Evolutionary conservation across 2,329 filamentous ascomycete species (phyloP).

Genomic region (Fusarium xyrophilum): DNA sequence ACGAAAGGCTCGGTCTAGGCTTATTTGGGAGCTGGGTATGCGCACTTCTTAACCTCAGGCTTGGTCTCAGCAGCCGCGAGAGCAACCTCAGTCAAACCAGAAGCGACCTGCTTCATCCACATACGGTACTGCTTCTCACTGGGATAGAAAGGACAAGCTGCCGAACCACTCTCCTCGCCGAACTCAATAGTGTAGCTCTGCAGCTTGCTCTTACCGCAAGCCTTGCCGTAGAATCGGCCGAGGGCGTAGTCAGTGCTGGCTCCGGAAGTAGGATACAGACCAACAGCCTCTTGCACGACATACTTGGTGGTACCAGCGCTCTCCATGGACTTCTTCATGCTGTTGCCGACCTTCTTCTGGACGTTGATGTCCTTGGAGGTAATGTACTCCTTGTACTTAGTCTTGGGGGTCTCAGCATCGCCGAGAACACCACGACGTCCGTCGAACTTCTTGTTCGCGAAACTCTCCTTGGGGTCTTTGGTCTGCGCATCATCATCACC

Average conservation of each 20-base stretch:
- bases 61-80: constrained; percentile 40
- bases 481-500: constrained; percentile 62
- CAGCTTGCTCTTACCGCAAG: constrained; percentile 48
- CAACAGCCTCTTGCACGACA: constrained; percentile 48
- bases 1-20: background rate
- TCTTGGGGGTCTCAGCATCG: constrained; percentile 44
- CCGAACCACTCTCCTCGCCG: constrained; percentile 42
- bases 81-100: constrained; percentile 58
- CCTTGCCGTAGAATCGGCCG: constrained; percentile 50
- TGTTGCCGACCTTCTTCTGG: constrained; percentile 44
- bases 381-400: constrained; percentile 55
- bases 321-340: constrained; percentile 51
- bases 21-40: constrained; percentile 5
- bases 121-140: constrained; percentile 50
- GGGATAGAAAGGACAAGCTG: constrained; percentile 55
- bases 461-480: constrained; percentile 55
- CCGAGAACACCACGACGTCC: constrained; percentile 56
- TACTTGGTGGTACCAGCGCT: constrained; percentile 49
- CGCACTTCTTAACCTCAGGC: constrained; percentile 27
- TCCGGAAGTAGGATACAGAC: constrained; percentile 56
- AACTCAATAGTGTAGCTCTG: constrained; percentile 57
- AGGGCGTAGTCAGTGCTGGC: constrained; percentile 57
- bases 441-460: constrained; percentile 60
- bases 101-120: constrained; percentile 54
- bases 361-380: constrained; percentile 46